A percentile compares a stretch with the other conserved stretches of the same genome.
These are phyloP conservation scores for Daldinia childiae DNA, from an alignment of 495 filamentous ascomycete species.

Conservation along the genomic window DNA sequence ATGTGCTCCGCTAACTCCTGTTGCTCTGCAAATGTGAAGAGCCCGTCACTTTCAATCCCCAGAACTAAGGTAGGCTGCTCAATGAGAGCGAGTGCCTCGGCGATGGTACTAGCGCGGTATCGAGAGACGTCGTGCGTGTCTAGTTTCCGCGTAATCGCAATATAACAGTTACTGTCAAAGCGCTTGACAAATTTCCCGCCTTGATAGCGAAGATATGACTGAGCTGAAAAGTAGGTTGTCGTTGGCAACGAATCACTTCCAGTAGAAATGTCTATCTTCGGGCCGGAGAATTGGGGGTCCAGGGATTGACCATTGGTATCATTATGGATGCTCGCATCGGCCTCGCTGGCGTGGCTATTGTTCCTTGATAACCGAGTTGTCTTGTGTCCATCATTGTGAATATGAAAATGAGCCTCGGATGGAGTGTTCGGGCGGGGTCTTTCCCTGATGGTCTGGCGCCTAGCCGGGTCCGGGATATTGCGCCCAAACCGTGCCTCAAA, in stretches of 20 bases:
- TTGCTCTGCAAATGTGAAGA: constrained; percentile 97
- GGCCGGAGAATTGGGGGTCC: constrained; percentile 83
- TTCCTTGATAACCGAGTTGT: constrained; percentile 53
- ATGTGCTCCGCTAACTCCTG: constrained; percentile 88
- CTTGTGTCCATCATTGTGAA: constrained; percentile 95
- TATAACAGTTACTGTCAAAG: constrained; percentile 98
- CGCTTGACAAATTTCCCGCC: constrained; percentile 95
- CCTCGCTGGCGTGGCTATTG: constrained; percentile 47
- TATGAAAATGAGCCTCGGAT: constrained; percentile 85
- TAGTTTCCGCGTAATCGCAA: constrained; percentile 98
- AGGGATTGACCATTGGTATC: constrained; percentile 48
- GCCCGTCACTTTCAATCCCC: constrained; percentile 92
- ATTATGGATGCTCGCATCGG: constrained; percentile 34
- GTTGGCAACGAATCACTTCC: constrained; percentile 62
- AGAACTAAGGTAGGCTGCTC: constrained; percentile 88
- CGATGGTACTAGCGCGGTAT: constrained; percentile 69
- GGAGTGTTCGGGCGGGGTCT: constrained; percentile 68
- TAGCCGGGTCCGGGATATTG: constrained; percentile 86
- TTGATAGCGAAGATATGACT: constrained; percentile 98
- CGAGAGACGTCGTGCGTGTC: constrained; percentile 96
- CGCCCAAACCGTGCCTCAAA: constrained; percentile 95
- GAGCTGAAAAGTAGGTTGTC: constrained; percentile 93
- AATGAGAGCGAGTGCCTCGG: constrained; percentile 79
- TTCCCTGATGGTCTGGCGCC: constrained; percentile 79
- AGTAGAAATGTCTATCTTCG: constrained; percentile 52